A percentile compares a stretch with the other conserved stretches of the same genome.
Conservation (phyloP, 2,329 filamentous ascomycete species). For the Pseudogymnoascus sp. region DNA sequence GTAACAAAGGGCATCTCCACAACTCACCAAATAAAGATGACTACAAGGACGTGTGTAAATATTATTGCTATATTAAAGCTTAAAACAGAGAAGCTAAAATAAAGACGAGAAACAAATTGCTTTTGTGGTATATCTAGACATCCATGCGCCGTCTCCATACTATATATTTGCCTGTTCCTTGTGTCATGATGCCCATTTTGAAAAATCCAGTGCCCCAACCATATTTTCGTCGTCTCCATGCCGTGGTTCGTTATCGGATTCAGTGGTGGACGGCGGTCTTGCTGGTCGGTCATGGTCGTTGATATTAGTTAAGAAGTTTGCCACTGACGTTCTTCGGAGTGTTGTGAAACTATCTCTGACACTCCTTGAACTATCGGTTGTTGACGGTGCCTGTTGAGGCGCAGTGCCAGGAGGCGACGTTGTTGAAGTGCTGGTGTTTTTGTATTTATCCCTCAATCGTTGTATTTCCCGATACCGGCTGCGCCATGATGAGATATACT, state of each 20-base stretch:
- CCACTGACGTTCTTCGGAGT: slow-evolving; percentile 54
- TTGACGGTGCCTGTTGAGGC: slow-evolving; percentile 15
- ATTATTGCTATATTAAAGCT: slow-evolving; percentile 5
- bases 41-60: background rate
- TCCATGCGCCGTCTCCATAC: background rate
- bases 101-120: slow-evolving; percentile 1
- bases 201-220: slow-evolving; percentile 27
- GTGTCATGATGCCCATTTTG: slow-evolving; percentile 23
- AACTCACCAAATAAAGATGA: background rate
- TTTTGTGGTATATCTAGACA: slow-evolving; percentile 9
- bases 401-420: slow-evolving; percentile 17
- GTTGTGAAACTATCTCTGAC: slow-evolving; percentile 54
- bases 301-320: slow-evolving; percentile 52
- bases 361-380: slow-evolving; percentile 29
- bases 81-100: background rate
- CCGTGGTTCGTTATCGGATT: slow-evolving; percentile 37
- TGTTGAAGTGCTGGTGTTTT: slow-evolving; percentile 18
- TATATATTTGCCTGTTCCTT: background rate
- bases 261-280: slow-evolving; percentile 47
- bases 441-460: slow-evolving; percentile 63
- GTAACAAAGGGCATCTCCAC: background rate
- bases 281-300: slow-evolving; percentile 50
- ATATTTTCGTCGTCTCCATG: slow-evolving; percentile 23
- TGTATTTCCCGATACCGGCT: slow-evolving; percentile 79
- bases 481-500: slow-evolving; percentile 84